A percentile compares a stretch with the other conserved stretches of the same genome.
phyloP scores from a whole-genome alignment of 139 green algal genomes.

The Tetraselmis striata region DNA sequence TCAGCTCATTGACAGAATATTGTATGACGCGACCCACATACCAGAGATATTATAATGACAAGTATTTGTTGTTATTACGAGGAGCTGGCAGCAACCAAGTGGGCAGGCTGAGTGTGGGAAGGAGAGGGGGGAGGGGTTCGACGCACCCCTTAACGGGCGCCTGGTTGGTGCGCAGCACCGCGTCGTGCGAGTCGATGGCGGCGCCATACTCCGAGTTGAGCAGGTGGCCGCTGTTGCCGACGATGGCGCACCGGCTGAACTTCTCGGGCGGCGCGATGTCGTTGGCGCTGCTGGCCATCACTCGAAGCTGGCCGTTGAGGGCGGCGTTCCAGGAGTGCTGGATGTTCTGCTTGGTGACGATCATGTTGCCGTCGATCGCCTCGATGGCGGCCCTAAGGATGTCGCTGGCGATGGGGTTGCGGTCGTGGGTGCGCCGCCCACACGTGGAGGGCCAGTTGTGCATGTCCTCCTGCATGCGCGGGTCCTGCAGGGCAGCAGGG shows the following conservation, averaged over 20 bases:
- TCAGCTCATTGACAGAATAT: no score
- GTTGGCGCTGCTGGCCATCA: not conserved
- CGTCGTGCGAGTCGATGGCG: not conserved
- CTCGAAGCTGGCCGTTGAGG: not conserved
- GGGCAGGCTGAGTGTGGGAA: not conserved
- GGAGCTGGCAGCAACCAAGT: no score
- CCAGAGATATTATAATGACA: no score
- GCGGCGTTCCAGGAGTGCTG: not conserved
- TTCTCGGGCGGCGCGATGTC: not conserved
- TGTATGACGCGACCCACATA: no score
- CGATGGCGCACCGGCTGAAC: constrained; percentile 2
- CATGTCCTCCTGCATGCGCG: not conserved
- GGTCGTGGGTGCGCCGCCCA: not conserved
- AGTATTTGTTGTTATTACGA: no score
- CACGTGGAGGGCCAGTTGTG: not conserved
- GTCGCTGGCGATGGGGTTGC: not conserved
- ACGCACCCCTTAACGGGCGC: not conserved
- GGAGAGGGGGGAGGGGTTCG: not conserved
- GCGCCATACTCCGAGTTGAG: constrained; percentile 3
- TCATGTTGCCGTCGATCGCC: not conserved
- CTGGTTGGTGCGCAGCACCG: not conserved
- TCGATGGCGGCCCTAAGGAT: not conserved
- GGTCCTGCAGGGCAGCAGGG: no score
- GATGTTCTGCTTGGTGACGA: not conserved
- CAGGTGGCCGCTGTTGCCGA: constrained; percentile 13